Percentiles rank a stretch among this genome's conserved stretches.
These are phyloP conservation scores for Paragyromitra xinjiangensis DNA, from an alignment of 495 filamentous ascomycete genomes.

Conservation along the genomic window DNA sequence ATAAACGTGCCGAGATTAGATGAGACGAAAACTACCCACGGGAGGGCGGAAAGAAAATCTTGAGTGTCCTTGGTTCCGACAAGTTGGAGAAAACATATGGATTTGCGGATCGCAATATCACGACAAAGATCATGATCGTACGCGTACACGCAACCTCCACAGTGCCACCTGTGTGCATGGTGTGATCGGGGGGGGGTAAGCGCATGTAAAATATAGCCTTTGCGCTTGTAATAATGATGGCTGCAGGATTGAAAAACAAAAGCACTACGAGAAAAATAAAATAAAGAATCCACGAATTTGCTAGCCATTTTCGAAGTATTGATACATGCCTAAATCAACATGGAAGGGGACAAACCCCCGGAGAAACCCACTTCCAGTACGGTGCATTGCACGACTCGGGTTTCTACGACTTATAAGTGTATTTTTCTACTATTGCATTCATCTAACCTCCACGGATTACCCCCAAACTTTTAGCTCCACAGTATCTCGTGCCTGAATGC, in stretches of 20 bases:
- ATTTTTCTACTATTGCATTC: slow-evolving; percentile 25
- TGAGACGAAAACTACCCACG: slow-evolving; percentile 3
- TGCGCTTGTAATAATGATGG: background rate
- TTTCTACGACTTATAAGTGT: slow-evolving; percentile 23
- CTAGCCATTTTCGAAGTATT: background rate
- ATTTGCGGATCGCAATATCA: slow-evolving; percentile 18
- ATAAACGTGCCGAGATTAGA: slow-evolving; percentile 34
- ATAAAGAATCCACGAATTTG: background rate
- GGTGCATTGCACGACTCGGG: slow-evolving; percentile 12
- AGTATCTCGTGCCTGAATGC: slow-evolving; percentile 44
- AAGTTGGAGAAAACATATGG: slow-evolving; percentile 17
- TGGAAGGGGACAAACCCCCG: slow-evolving; percentile 17
- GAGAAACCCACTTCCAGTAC: slow-evolving; percentile 39
- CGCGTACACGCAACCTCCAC: background rate
- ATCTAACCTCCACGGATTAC: slow-evolving; percentile 7
- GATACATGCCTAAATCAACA: background rate
- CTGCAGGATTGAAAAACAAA: background rate
- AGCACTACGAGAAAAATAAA: background rate
- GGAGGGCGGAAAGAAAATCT: slow-evolving; percentile 21
- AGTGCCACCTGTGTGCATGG: background rate
- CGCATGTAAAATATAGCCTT: background rate
- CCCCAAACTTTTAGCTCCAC: slow-evolving; percentile 30
- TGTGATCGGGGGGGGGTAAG: background rate
- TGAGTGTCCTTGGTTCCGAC: slow-evolving; percentile 1
- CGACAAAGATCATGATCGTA: slow-evolving; percentile 7